phyloP scores from a whole-genome alignment of 2,329 filamentous ascomycete genomes.

The Neophaeococcomyces aloes region DNA sequence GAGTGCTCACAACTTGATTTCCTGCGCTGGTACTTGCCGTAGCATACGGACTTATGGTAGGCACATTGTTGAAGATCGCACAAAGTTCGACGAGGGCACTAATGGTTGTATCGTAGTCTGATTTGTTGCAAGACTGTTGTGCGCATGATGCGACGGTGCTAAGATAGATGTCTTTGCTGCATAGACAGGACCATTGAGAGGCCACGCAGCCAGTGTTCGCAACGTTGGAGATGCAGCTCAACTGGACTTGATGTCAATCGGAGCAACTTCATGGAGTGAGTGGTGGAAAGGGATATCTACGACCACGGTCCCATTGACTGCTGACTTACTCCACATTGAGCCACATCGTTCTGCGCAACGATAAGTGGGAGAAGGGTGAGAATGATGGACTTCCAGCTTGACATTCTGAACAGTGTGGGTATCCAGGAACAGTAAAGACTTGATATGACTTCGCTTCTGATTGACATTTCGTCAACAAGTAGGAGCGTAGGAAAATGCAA shows the following conservation, averaged over 20 bases:
- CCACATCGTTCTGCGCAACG: conserved; percentile 15
- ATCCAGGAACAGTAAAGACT: too few species aligned
- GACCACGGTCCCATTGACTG: too few species aligned
- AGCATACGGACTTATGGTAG: conserved; percentile 17
- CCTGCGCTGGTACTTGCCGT: conserved; percentile 12
- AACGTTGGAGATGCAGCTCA: conserved; percentile 18
- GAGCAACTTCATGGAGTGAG: too few species aligned
- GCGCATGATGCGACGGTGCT: conserved; percentile 18
- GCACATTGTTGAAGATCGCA: conserved; percentile 12
- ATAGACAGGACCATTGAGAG: conserved; percentile 21
- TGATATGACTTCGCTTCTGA: too few species aligned
- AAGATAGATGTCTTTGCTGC: conserved; percentile 16
- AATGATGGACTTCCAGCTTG: too few species aligned
- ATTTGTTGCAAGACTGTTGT: conserved; percentile 13
- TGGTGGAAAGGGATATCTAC: too few species aligned
- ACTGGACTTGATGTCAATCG: conserved; percentile 6
- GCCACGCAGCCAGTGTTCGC: conserved; percentile 15
- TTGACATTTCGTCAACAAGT: too few species aligned
- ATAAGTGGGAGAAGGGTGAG: background rate
- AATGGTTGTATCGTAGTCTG: conserved; percentile 17
- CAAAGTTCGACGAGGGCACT: conserved; percentile 18
- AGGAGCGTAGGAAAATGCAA: too few species aligned
- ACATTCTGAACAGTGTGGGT: too few species aligned
- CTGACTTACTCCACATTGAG: conserved; percentile 14
- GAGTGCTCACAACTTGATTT: conserved; percentile 16